A percentile compares a stretch with the other conserved stretches of the same genome.
Evolutionary conservation across 306 rosid genomes (phyloP).

Genomic region (Vicia faba): DNA sequence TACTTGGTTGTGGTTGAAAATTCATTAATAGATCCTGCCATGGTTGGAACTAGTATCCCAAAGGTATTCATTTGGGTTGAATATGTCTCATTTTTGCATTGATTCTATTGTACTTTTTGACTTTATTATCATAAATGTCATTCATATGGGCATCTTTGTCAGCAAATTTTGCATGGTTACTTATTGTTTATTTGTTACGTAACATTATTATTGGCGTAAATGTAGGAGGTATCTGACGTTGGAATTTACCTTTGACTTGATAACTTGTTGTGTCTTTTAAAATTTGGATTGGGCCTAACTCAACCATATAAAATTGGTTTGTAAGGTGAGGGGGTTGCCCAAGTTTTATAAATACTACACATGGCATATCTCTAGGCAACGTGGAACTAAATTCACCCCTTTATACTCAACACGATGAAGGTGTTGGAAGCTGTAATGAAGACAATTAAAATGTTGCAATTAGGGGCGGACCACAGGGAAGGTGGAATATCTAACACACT

Average conservation of each 20-base stretch:
- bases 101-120: slow-evolving; percentile 7
- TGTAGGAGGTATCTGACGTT: slow-evolving; percentile 13
- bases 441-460: no score
- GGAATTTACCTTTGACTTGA: slow-evolving; percentile 30
- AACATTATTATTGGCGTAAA: slow-evolving; percentile 22
- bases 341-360: no score
- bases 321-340: no score
- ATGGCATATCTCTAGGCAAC: no score
- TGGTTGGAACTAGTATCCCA: slow-evolving; percentile 35
- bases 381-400: no score
- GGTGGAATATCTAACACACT: no score
- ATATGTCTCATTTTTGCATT: slow-evolving; percentile 10
- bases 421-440: no score
- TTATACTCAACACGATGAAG: no score
- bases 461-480: no score
- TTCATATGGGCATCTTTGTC: slow-evolving; percentile 15
- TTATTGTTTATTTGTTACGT: slow-evolving; percentile 12
- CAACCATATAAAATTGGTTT: no score
- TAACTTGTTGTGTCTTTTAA: slow-evolving; percentile 7
- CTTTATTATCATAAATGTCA: slow-evolving; percentile 15
- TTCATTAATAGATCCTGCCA: slow-evolving; percentile 21
- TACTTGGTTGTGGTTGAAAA: slow-evolving; percentile 31
- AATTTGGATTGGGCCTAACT: no score
- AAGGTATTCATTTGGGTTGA: slow-evolving; percentile 26
- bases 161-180: not conserved